Conservation (phyloP, 495 filamentous ascomycete genomes). For the Neurospora sp. region DNA sequence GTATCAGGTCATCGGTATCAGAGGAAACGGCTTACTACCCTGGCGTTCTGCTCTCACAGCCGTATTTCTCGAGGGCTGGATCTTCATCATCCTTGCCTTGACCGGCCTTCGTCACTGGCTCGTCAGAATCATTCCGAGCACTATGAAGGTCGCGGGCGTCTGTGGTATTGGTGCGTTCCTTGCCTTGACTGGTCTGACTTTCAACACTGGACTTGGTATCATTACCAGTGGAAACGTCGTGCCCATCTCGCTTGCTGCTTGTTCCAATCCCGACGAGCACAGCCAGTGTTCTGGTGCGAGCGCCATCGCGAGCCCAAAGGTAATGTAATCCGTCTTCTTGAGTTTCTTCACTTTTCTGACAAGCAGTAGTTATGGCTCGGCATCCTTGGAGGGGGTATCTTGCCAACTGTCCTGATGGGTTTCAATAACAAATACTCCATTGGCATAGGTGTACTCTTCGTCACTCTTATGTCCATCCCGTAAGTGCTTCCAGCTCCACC, state of each 20-base stretch:
- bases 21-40: constrained; percentile 55
- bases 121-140: constrained; percentile 64
- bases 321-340: constrained; percentile 9
- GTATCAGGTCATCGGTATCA: constrained; percentile 72
- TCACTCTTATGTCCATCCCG: constrained; percentile 77
- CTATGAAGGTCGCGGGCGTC: constrained; percentile 72
- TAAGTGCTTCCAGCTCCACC: constrained; percentile 16
- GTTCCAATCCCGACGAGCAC: constrained; percentile 31
- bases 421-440: constrained; percentile 72
- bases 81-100: constrained; percentile 53
- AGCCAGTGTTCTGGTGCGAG: constrained; percentile 28
- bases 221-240: constrained; percentile 50
- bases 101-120: constrained; percentile 79
- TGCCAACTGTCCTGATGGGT: constrained; percentile 69
- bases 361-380: constrained; percentile 58
- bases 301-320: constrained; percentile 60
- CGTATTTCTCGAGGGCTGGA: constrained; percentile 70
- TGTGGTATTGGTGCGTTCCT: constrained; percentile 74
- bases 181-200: constrained; percentile 66
- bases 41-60: constrained; percentile 68
- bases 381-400: constrained; percentile 65
- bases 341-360: constrained; percentile 7
- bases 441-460: constrained; percentile 70
- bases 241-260: constrained; percentile 62
- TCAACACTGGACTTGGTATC: constrained; percentile 65